Evolutionary conservation across 1,139 yeast species (phyloP), one percentile per base, ranked within the genome.

Genomic region (Wickerhamomyces sp.): DNA sequence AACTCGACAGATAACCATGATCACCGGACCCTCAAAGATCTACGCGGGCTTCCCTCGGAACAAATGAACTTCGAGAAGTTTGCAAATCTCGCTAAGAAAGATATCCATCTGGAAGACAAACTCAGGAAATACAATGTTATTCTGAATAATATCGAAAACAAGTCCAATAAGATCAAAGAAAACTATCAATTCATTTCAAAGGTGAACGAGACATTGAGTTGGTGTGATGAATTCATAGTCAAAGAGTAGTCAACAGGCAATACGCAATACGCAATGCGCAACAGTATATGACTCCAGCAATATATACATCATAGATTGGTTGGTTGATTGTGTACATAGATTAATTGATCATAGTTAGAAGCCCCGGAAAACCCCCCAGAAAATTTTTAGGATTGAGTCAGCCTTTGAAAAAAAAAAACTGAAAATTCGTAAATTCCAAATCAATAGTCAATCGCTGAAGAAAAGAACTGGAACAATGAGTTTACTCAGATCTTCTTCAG

Each of bases 101-200:
- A 37, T 20, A 48, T 45, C 21, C 37, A 46, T 17, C 45, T 41
- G 5, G 39, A 37, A 13, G 48, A 48, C 27, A 39, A 39, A 29
- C 30, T 49, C 7, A 33, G 30, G 10, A 48, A 45, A 25, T 31
- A 46, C 7, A 44, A 44, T 21, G 40, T 45, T 5, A 42, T 35
- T 4, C 22, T 51, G 31, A 47, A 49, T 40, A 51, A 49, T 33
- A 36, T 49, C 7, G 52, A 51, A 33, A 48, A 47, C 43, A 51
- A 48, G 35, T 31, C 45, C 5, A 13, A 31, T 2, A 43, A 35
- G 28, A 38, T 43, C 7, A 31, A 32, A 10, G 40, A 39, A 7
- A 39, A 39, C 20, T 38, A 48, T 16, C n/a, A 4, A 9, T 20
- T 47, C 7, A 25, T 33, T 5, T 33, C 20, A 13, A 40, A 37